These are phyloP conservation scores for Trametes pubescens DNA, from an alignment of 1,284 basidiomycete genomes.

Conservation along the genomic window DNA sequence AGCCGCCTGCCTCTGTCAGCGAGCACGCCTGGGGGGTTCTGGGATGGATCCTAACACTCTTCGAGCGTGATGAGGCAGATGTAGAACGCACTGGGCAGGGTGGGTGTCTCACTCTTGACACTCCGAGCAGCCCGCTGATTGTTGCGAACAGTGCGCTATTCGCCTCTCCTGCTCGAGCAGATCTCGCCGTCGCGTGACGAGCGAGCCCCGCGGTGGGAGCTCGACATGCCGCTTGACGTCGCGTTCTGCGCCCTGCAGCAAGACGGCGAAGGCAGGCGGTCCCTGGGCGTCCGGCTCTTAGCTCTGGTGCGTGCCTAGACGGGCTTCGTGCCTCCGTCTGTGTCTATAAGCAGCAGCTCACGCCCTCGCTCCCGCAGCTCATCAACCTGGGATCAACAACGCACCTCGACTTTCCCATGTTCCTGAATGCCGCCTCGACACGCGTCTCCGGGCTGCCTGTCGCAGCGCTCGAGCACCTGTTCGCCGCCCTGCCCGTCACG, in stretches of 20 bases:
- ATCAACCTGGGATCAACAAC: slow-evolving; percentile 60
- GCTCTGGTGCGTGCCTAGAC: slow-evolving; percentile 45
- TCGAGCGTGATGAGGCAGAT: slow-evolving; percentile 66
- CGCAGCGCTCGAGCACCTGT: slow-evolving; percentile 46
- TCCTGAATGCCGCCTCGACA: slow-evolving; percentile 55
- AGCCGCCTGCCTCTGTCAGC: slow-evolving; percentile 52
- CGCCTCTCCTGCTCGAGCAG: slow-evolving; percentile 67
- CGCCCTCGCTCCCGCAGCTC: slow-evolving; percentile 49
- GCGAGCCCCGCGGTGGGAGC: slow-evolving; percentile 61
- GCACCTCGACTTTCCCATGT: slow-evolving; percentile 57
- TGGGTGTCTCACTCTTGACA: slow-evolving; percentile 33
- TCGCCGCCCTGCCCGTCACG: slow-evolving; percentile 53
- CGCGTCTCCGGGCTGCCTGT: slow-evolving; percentile 51
- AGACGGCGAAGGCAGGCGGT: slow-evolving; percentile 45
- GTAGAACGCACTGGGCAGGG: slow-evolving; percentile 45
- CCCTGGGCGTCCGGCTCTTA: slow-evolving; percentile 59
- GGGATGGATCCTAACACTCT: slow-evolving; percentile 68
- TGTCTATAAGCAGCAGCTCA: slow-evolving; percentile 3
- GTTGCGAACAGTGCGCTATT: slow-evolving; percentile 55
- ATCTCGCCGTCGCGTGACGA: slow-evolving; percentile 65
- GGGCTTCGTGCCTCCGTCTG: slow-evolving; percentile 4
- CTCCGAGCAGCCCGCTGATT: slow-evolving; percentile 6
- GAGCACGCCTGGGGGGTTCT: slow-evolving; percentile 71
- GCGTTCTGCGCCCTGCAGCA: slow-evolving; percentile 61
- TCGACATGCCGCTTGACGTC: slow-evolving; percentile 62